Percentiles rank a stretch among this genome's conserved stretches.
phyloP scores from a whole-genome alignment of 192 early-diverging fungal species.

The Linnemannia exigua region DNA sequence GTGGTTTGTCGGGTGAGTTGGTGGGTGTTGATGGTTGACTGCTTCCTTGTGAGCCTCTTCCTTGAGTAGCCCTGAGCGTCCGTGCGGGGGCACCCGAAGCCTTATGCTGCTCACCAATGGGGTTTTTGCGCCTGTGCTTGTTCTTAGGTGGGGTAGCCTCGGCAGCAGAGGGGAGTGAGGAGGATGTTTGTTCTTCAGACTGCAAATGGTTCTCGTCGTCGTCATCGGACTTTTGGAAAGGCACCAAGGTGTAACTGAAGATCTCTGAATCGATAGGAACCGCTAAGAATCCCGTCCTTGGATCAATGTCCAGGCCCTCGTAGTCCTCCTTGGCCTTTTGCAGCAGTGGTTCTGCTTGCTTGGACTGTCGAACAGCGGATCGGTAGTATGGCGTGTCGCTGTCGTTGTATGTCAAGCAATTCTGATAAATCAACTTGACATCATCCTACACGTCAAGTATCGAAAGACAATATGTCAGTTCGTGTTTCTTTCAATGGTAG shows the following conservation, averaged over 20 bases:
- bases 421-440: slow-evolving; percentile 77
- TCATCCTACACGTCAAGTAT: slow-evolving; percentile 65
- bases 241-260: slow-evolving; percentile 61
- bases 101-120: slow-evolving; percentile 7
- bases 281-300: slow-evolving; percentile 58
- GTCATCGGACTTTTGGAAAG: slow-evolving; percentile 34
- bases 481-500: background rate
- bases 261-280: slow-evolving; percentile 63
- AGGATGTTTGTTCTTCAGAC: background rate
- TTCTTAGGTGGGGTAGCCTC: background rate
- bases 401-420: slow-evolving; percentile 84
- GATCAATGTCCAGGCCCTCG: slow-evolving; percentile 52
- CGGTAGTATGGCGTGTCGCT: slow-evolving; percentile 79
- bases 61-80: slow-evolving; percentile 24
- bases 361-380: slow-evolving; percentile 70
- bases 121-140: background rate
- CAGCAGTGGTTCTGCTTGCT: slow-evolving; percentile 52
- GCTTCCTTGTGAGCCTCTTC: slow-evolving; percentile 4
- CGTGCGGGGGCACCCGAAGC: slow-evolving; percentile 13
- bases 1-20: background rate
- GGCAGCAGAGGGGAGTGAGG: background rate
- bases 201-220: slow-evolving; percentile 5
- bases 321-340: slow-evolving; percentile 61
- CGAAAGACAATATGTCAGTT: background rate
- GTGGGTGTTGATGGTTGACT: slow-evolving; percentile 1